phyloP scores from a whole-genome alignment of 2,329 filamentous ascomycete genomes.

The Diplodia intermedia region DNA sequence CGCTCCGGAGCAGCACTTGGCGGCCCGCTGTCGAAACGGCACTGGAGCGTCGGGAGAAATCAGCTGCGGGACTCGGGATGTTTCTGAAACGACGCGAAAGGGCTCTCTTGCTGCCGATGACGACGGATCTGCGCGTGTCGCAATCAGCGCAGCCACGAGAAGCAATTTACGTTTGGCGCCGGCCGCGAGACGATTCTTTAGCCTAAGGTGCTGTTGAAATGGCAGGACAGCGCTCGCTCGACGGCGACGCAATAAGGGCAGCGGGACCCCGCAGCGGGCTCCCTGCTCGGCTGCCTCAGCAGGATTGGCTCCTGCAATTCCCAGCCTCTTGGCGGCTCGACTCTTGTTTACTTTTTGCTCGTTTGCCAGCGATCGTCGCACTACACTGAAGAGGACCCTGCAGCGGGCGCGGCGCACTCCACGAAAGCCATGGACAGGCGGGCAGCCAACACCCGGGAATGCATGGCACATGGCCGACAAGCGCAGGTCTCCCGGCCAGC shows the following conservation, averaged over 20 bases:
- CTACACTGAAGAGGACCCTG: conserved; percentile 25
- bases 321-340: conserved; percentile 3
- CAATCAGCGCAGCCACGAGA: conserved; percentile 17
- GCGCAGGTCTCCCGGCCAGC: conserved; percentile 20
- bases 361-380: conserved; percentile 23
- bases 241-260: conserved; percentile 7
- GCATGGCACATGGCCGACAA: conserved; percentile 22
- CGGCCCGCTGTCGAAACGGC: conserved; percentile 25
- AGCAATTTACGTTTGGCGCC: conserved; percentile 22
- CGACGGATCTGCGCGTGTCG: conserved; percentile 15
- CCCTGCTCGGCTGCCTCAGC: background rate
- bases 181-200: conserved; percentile 19
- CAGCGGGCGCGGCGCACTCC: conserved; percentile 18
- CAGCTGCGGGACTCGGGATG: conserved; percentile 31
- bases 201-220: conserved; percentile 20
- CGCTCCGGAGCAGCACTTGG: conserved; percentile 19
- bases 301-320: conserved; percentile 28
- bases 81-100: conserved; percentile 30
- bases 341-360: conserved; percentile 21
- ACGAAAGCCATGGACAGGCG: conserved; percentile 17
- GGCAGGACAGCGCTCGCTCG: conserved; percentile 16
- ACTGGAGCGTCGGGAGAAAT: conserved; percentile 28
- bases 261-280: conserved; percentile 12
- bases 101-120: conserved; percentile 15
- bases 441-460: conserved; percentile 29